phyloP scores from a whole-genome alignment of 2,329 filamentous ascomycete genomes.

The Pseudocercospora ulei region DNA sequence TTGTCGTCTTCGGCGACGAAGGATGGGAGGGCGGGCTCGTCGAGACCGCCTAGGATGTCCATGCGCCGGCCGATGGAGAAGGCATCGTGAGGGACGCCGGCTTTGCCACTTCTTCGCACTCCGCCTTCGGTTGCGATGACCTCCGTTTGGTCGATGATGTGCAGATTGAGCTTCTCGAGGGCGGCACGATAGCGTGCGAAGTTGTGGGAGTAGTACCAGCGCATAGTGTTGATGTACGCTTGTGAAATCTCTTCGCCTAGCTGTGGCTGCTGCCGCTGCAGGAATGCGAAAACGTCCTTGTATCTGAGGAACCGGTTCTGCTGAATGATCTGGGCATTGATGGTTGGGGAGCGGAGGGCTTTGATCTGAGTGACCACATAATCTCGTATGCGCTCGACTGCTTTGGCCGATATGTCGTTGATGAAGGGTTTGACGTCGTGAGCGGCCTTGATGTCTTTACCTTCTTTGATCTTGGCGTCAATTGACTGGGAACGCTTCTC shows the following conservation, averaged over 20 bases:
- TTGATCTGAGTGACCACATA: constrained; percentile 93
- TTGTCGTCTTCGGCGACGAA: constrained; percentile 88
- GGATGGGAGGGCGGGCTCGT: constrained; percentile 68
- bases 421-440: constrained; percentile 77
- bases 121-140: constrained; percentile 58
- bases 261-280: constrained; percentile 69
- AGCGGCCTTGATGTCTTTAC: constrained; percentile 60
- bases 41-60: constrained; percentile 66
- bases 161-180: constrained; percentile 73
- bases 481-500: constrained; percentile 67
- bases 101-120: constrained; percentile 33
- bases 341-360: constrained; percentile 82
- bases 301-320: constrained; percentile 82
- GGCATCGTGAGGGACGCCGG: constrained; percentile 55
- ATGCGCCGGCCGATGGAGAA: constrained; percentile 81
- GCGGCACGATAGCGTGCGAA: constrained; percentile 81
- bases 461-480: constrained; percentile 54
- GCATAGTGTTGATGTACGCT: constrained; percentile 96
- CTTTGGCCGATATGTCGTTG: constrained; percentile 74
- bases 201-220: constrained; percentile 92
- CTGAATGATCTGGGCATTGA: constrained; percentile 94
- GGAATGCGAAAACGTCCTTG: constrained; percentile 77
- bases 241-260: constrained; percentile 82
- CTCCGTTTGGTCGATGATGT: constrained; percentile 72
- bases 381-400: constrained; percentile 87